Percentiles rank a stretch among this genome's conserved stretches.
Evolutionary conservation across 768 basidiomycete species (phyloP).

Genomic region (Hydnomerulius pinastri): DNA sequence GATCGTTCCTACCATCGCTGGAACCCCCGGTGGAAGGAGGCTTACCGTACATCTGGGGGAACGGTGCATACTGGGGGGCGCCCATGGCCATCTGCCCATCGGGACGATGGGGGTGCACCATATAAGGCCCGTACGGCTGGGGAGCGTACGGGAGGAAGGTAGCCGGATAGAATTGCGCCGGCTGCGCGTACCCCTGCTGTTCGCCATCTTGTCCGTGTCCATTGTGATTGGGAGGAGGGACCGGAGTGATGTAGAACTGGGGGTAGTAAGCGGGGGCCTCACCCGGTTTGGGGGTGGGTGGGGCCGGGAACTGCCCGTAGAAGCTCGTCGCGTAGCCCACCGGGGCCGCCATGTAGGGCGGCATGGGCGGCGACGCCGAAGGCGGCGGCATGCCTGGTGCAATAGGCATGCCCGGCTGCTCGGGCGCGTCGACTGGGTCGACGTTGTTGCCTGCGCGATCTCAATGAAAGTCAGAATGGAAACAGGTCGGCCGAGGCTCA

Average conservation of each 20-base stretch:
- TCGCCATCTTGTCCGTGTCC: constrained; percentile 44
- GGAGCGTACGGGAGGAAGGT: constrained; percentile 49
- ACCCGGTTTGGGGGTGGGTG: constrained; percentile 51
- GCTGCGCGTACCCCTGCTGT: constrained; percentile 40
- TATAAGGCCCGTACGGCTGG: constrained; percentile 50
- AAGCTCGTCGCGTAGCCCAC: constrained; percentile 56
- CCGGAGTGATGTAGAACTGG: constrained; percentile 48
- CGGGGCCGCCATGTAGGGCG: constrained; percentile 50
- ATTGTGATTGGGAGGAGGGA: constrained; percentile 42
- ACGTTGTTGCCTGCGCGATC: constrained; percentile 60
- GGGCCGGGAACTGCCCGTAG: constrained; percentile 55
- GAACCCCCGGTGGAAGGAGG: constrained; percentile 37
- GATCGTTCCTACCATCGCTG: constrained; percentile 31
- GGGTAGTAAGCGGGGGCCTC: constrained; percentile 54
- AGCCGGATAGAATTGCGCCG: constrained; percentile 48
- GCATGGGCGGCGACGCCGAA: constrained; percentile 48
- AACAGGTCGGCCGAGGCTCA: constrained; percentile 3
- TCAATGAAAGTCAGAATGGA: constrained; percentile 49
- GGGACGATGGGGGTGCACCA: constrained; percentile 45
- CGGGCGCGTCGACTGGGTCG: constrained; percentile 46
- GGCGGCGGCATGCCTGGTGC: constrained; percentile 44
- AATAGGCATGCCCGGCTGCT: constrained; percentile 44
- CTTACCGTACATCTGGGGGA: constrained; percentile 41
- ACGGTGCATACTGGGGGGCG: constrained; percentile 40
- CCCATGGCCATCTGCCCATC: constrained; percentile 39